Evolutionary conservation across 306 rosid species (phyloP).

Genomic region (Begonia masoniana): DNA sequence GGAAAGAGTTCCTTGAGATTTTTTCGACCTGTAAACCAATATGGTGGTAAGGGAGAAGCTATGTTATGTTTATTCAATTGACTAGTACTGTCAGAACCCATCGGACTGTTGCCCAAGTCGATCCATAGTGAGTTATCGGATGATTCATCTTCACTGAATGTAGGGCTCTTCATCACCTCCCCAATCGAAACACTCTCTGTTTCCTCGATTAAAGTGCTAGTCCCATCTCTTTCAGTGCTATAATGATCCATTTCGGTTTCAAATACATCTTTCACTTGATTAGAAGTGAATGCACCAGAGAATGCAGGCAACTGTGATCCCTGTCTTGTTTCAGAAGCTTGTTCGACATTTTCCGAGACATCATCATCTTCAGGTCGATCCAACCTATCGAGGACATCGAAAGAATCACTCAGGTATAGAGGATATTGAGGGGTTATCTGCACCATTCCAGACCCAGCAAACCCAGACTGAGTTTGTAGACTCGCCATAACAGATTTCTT

Average conservation of each 20-base stretch:
- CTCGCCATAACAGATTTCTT: constrained; percentile 85
- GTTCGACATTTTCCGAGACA: constrained; percentile 29
- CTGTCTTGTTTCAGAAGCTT: constrained; percentile 45
- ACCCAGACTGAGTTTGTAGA: constrained; percentile 84
- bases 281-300: constrained; percentile 81
- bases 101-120: constrained; percentile 93
- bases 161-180: constrained; percentile 96
- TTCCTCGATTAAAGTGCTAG: constrained; percentile 93
- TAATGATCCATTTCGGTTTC: constrained; percentile 94
- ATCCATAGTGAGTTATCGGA: constrained; percentile 88
- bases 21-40: constrained; percentile 59
- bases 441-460: constrained; percentile 96
- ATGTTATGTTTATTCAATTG: constrained; percentile 45
- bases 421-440: constrained; percentile 89
- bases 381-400: constrained; percentile 62
- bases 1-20: constrained; percentile 47
- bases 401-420: constrained; percentile 74
- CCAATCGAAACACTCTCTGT: constrained; percentile 84
- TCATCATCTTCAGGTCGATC: constrained; percentile 53
- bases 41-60: constrained; percentile 71
- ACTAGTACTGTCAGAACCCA: constrained; percentile 55
- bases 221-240: constrained; percentile 76
- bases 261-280: constrained; percentile 84
- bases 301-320: constrained; percentile 83
- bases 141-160: constrained; percentile 92